Conservation (phyloP, 2,329 filamentous ascomycete genomes). For the Penicillium sp. region DNA sequence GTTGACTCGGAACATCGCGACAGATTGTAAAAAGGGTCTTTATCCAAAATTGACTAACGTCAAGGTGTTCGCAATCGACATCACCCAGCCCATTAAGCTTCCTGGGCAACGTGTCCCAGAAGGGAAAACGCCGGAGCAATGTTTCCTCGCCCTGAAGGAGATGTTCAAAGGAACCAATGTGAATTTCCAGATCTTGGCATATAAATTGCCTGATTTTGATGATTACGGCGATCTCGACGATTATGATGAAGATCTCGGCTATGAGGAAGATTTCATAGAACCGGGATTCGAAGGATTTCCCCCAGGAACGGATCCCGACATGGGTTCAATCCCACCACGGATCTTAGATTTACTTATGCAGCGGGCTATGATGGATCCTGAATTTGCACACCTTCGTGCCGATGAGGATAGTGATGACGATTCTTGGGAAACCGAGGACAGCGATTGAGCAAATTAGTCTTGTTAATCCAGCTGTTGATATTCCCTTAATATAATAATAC, state of each 20-base stretch:
- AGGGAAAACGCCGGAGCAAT: slow-evolving; percentile 19
- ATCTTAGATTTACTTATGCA: slow-evolving; percentile 6
- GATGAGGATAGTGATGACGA: neutral
- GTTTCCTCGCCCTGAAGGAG: slow-evolving; percentile 12
- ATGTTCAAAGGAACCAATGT: slow-evolving; percentile 23
- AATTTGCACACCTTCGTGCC: slow-evolving; percentile 6
- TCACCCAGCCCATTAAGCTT: slow-evolving; percentile 16
- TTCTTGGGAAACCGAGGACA: neutral
- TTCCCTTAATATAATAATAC: neutral
- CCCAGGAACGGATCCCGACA: neutral
- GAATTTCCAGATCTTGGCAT: slow-evolving; percentile 17
- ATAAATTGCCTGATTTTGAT: slow-evolving; percentile 2
- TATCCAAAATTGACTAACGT: slow-evolving; percentile 21
- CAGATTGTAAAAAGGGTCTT: slow-evolving; percentile 18
- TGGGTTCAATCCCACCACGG: neutral
- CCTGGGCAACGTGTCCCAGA: slow-evolving; percentile 17
- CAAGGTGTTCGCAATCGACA: slow-evolving; percentile 19
- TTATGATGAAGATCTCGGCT: neutral
- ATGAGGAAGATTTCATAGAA: slow-evolving; percentile 2
- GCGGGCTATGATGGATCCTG: slow-evolving; percentile 9
- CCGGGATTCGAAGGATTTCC: neutral
- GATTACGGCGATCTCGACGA: neutral
- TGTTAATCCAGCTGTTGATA: neutral
- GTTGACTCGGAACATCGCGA: slow-evolving; percentile 20
- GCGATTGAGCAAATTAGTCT: neutral